Evolutionary conservation across 108 stramenopile genomes (phyloP).

Genomic region (Pseudonitzschia delicatissima): DNA sequence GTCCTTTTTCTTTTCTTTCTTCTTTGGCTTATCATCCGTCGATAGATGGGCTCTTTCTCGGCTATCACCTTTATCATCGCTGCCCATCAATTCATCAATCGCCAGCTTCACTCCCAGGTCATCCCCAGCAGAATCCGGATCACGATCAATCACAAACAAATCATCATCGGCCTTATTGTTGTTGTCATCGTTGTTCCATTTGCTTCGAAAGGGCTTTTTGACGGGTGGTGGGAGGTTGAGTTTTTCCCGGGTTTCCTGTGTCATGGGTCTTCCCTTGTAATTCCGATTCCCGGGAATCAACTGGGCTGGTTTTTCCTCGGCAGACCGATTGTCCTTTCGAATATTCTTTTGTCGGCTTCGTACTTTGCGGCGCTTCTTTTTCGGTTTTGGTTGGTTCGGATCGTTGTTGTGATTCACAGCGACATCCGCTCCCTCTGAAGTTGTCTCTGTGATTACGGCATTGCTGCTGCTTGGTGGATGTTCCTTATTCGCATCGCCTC

Average conservation of each 20-base stretch:
- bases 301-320: slow-evolving; percentile 60
- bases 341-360: slow-evolving; percentile 85
- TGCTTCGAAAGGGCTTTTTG: not conserved
- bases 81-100: slow-evolving; percentile 34
- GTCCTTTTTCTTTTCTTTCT: not conserved
- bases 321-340: slow-evolving; percentile 62
- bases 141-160: slow-evolving; percentile 15
- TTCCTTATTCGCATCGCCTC: not conserved
- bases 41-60: not conserved
- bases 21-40: not conserved
- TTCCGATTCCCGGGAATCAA: slow-evolving; percentile 40
- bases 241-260: slow-evolving; percentile 54
- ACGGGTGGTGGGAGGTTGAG: slow-evolving; percentile 34
- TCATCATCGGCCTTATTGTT: not conserved
- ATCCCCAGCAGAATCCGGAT: not conserved
- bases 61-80: not conserved
- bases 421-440: not conserved
- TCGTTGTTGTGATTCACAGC: not conserved
- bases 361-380: slow-evolving; percentile 45
- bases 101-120: slow-evolving; percentile 25
- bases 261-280: slow-evolving; percentile 65
- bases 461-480: not conserved
- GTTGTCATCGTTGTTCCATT: not conserved
- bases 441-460: not conserved
- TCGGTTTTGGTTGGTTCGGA: not conserved